Base-by-base conservation (phyloP, 768 basidiomycete genomes). In the Hygrophoropsis aurantiaca region DNA sequence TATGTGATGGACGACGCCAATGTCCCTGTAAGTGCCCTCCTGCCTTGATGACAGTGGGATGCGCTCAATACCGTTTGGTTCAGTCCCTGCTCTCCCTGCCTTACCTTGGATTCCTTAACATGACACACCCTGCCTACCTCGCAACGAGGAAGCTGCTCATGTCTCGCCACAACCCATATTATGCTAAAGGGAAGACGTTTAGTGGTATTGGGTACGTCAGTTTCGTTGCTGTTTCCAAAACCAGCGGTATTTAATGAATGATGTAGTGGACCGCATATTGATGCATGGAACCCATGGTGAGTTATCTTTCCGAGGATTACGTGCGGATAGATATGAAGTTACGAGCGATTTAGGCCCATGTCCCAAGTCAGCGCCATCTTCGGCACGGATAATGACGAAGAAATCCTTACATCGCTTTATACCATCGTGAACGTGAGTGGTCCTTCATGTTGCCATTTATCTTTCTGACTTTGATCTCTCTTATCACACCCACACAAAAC, bases 1-100 rank as follows among this genome's bases (percentile, higher is more conserved):
- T 87, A 88, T 61, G 78, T 88, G 16, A 90, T 90, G 88, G 88
- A 90, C 54, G 88, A 90, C 54, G 88, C 88, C 5, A 90, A 90
- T 53, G 88, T 90, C 35, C 88, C 88, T 4, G 86, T 87, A 61
- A 56, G 82, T 61, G 4, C 30, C 3, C 30, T 18, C 19, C 4
- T 34, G 30, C 38, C n/a, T 49, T 36, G 23, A 18, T 37, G 24
- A 36, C 34, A 25, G n/a, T n/a, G n/a, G 37, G 26, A 32, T 35
- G 24, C 26, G 46, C 40, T 27, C 23, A 13, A n/a, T 26, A 20
- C 9, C 15, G 11, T 35, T 13, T 18, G 40, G 34, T 18, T 1
- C 52, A 89, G 86, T 87, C 87, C 0, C 69, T 90, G n/a, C 66
- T 90, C 19, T 84, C 87, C 0, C 73, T 90, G 26, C 87, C 87